Conservation (phyloP, 139 green algal genomes). For the Chlorella sp. region DNA sequence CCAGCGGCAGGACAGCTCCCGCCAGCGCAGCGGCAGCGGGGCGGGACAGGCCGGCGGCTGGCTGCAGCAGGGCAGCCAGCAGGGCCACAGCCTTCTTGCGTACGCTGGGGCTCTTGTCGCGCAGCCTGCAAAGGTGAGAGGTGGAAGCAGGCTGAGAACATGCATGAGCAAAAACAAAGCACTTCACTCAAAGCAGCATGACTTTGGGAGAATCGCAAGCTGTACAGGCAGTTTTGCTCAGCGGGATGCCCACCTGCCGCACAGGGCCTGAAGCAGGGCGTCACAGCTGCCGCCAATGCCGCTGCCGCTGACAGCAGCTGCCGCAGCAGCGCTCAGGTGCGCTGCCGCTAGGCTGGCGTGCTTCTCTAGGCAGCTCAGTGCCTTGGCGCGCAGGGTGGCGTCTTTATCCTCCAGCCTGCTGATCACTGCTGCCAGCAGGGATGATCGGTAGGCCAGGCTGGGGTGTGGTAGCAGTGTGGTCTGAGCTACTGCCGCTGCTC, state of each 20-base stretch:
- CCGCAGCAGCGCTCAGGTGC: background rate
- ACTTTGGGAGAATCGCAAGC: no score
- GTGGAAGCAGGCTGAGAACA: no score
- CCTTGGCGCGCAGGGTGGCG: constrained; percentile 18
- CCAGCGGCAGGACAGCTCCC: background rate
- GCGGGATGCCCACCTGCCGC: background rate
- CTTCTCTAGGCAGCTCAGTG: background rate
- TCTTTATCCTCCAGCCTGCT: constrained; percentile 4
- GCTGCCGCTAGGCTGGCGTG: background rate
- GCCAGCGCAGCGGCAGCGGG: background rate
- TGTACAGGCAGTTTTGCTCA: no score
- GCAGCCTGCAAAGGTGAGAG: constrained; percentile 23
- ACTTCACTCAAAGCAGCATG: no score
- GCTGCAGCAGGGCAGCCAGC: background rate
- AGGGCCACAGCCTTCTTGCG: constrained; percentile 4
- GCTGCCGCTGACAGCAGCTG: background rate
- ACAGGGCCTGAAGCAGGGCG: background rate
- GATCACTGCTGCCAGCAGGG: background rate
- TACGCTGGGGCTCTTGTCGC: constrained; percentile 37
- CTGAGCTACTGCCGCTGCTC: background rate
- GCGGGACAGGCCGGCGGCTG: background rate
- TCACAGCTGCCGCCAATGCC: background rate
- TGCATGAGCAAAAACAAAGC: no score
- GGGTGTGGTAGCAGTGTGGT: background rate
- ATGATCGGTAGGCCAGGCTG: background rate